Percentiles rank a stretch among this genome's conserved stretches.
phyloP scores from a whole-genome alignment of 768 basidiomycete genomes.

The Naganishia onofrii region DNA sequence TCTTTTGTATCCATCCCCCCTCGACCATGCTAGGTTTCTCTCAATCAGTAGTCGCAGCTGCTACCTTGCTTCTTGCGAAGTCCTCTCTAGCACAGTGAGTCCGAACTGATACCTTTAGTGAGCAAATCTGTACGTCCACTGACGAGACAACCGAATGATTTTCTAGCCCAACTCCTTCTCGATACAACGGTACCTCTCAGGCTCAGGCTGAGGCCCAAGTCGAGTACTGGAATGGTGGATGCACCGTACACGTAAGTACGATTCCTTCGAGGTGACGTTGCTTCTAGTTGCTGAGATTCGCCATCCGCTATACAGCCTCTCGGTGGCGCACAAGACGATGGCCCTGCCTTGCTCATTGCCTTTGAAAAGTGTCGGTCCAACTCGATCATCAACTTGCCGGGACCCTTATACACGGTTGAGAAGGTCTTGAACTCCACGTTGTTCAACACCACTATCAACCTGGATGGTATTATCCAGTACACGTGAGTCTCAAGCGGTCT shows the following conservation, averaged over 20 bases:
- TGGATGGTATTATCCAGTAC: constrained; percentile 26
- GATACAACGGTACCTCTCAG: constrained; percentile 24
- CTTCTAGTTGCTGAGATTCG: neutral
- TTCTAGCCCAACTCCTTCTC: constrained; percentile 21
- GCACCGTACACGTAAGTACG: constrained; percentile 20
- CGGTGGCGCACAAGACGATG: constrained; percentile 29
- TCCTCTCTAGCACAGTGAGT: constrained; percentile 10
- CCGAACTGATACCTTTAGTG: neutral
- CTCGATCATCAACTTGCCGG: constrained; percentile 28
- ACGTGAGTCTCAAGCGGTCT: constrained; percentile 12
- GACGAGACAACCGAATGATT: neutral
- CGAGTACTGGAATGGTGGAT: constrained; percentile 8
- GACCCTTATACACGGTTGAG: constrained; percentile 27
- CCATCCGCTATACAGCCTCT: constrained; percentile 8
- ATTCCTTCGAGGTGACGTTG: neutral
- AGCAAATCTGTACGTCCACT: neutral
- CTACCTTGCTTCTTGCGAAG: constrained; percentile 4
- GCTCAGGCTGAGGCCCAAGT: constrained; percentile 19
- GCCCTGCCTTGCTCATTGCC: constrained; percentile 24
- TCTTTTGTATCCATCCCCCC: neutral
- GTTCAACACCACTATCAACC: constrained; percentile 26
- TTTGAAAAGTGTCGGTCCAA: constrained; percentile 25
- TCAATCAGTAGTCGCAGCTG: neutral
- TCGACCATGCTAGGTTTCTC: constrained; percentile 10
- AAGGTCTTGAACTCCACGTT: constrained; percentile 27